phyloP scores from a whole-genome alignment of 306 rosid species.

The Luffa acutangula region DNA sequence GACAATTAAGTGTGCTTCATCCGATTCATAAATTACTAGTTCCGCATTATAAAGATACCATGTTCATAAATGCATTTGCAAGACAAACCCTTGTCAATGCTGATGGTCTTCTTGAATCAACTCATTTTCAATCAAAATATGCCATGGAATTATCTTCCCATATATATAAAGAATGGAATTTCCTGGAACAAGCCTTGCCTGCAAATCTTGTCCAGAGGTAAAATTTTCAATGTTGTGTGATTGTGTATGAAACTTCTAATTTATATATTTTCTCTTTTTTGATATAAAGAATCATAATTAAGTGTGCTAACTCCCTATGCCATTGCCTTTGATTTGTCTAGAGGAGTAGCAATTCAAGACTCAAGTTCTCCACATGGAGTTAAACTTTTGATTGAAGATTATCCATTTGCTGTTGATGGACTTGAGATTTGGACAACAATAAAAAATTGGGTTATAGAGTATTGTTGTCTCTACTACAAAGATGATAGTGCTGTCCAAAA shows the following conservation, averaged over 20 bases:
- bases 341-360: conserved; percentile 68
- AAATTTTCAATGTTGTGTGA: not conserved
- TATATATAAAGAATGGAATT: conserved; percentile 60
- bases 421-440: conserved; percentile 61
- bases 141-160: conserved; percentile 62
- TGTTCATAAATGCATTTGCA: conserved; percentile 68
- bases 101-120: conserved; percentile 53
- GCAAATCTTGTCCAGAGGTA: conserved; percentile 67
- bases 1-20: conserved; percentile 76
- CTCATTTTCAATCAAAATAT: conserved; percentile 52
- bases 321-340: not conserved
- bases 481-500: conserved; percentile 23
- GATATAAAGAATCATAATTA: no score
- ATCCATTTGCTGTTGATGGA: conserved; percentile 82
- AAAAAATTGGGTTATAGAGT: conserved; percentile 52
- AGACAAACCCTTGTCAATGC: conserved; percentile 59
- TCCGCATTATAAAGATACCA: conserved; percentile 85
- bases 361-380: conserved; percentile 38
- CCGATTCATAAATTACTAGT: conserved; percentile 64
- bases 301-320: not conserved
- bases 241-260: not conserved
- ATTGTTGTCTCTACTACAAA: conserved; percentile 43
- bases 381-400: conserved; percentile 53
- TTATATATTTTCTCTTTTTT: not conserved
- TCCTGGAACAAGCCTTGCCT: conserved; percentile 80